These are phyloP conservation scores for Dimocarpus longan DNA, from an alignment of 345 rosid species.

Conservation along the genomic window DNA sequence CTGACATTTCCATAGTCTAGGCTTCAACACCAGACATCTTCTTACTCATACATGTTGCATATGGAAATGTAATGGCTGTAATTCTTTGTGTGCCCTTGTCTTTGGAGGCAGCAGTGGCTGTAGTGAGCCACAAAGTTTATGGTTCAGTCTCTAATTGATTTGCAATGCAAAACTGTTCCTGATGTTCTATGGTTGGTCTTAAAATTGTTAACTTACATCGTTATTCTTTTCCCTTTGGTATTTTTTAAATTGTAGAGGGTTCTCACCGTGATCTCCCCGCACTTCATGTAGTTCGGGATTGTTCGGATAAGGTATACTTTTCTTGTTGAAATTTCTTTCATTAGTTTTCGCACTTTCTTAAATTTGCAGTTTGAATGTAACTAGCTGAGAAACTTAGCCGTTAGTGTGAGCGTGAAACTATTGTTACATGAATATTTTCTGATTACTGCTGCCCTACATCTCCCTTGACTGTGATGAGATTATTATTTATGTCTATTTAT, in stretches of 20 bases:
- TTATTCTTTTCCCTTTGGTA: constrained; percentile 16
- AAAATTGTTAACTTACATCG: not conserved
- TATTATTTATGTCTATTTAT: not conserved
- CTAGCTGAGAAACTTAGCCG: not conserved
- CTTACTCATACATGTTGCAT: not conserved
- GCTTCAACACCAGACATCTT: not conserved
- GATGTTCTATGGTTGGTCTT: not conserved
- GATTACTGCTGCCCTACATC: not conserved
- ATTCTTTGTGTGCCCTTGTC: not conserved
- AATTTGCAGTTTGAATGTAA: not conserved
- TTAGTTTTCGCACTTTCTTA: not conserved
- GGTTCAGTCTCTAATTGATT: not conserved
- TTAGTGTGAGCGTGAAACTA: not conserved
- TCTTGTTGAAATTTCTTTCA: not conserved
- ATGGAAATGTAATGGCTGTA: not conserved
- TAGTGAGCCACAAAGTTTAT: not conserved
- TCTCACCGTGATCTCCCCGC: constrained; percentile 89
- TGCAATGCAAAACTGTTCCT: not conserved
- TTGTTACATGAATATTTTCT: not conserved
- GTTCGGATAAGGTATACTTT: constrained; percentile 62
- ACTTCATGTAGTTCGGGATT: constrained; percentile 70
- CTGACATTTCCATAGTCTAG: not conserved
- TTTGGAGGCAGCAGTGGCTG: not conserved
- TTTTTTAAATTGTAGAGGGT: constrained; percentile 58
- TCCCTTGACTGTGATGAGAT: not conserved